Evolutionary conservation across 371 early-diverging fungal species (phyloP), one percentile per base, ranked within the genome.

Genomic region (Sporodiniella umbellata): DNA sequence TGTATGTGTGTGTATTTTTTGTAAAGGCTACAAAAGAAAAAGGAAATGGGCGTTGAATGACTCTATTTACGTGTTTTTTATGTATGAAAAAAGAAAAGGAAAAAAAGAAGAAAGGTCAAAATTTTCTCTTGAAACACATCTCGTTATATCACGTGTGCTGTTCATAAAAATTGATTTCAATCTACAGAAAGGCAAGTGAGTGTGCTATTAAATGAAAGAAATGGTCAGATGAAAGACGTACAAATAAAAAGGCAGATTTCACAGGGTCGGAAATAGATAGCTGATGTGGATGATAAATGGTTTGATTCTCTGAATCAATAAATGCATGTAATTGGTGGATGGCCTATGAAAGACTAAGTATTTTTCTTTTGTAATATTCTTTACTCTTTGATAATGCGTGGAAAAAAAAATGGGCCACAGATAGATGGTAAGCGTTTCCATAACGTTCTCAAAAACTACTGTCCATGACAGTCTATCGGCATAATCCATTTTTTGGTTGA

Each of bases 311-410:
- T 8, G 62, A 39, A 15, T 77, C 72, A 45, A 77, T 73, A 39
- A 70, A 77, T 17, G 51, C 42, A 17, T 61, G 24, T 22, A 77
- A 51, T 28, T 48, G 58, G 30, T 61, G 56, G 25, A 77, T 53
- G 19, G 57, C 54, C 76, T 75, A 61, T 43, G 17, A 33, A 43
- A 6, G 10, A 42, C 7, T 19, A n/a, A 18, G 4, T 1, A 11
- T 18, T 15, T 12, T 25, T 23, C 2, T 38, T 7, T 39, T 38
- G 30, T 30, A 31, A 24, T 14, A 10, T 21, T 19, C 14, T 33
- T 65, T 64, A 72, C 76, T 45, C 66, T 64, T 59, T 73, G 74
- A 54, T 77, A 73, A 51, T 77, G 62, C 1, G 71, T 68, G 4
- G 71, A 60, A 45, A 70, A 66, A 6, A 72, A 43, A 10, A 77